Base-by-base conservation (phyloP, 495 filamentous ascomycete species). In the Tricharina praecox region DNA sequence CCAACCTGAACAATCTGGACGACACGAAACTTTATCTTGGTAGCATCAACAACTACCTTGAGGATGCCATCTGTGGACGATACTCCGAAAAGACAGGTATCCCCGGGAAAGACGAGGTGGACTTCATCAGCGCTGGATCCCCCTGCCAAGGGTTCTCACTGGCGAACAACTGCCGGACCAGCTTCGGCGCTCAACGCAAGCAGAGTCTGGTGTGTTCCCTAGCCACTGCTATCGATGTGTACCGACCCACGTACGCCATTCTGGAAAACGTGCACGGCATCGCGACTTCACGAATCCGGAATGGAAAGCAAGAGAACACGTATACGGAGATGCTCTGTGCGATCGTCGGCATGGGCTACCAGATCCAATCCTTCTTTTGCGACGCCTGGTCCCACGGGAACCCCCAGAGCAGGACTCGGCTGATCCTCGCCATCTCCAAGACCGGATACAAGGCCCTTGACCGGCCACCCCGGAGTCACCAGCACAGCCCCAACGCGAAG, bases 111-210 rank as follows among this genome's bases (percentile, higher is more conserved):
- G 77, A 77, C 3, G 69, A 76, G 13, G 71, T 86, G 11, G 72
- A 80, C 1, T 72, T 80, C 32, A 74, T 85, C n/a, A 67, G 71
- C 30, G 82, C 75, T 10, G 82, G 82, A 0, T 78, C 70, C 48
- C 82, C 82, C 0, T 87, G 82, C 52, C 80, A 75, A 30, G 82
- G 78, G 0, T 86, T 81, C 58, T 81, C 79, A 1, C 41, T 52
- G 0, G 57, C 77, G 0, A 82, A 84, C n/a, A 23, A 32, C 0
- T 58, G 71, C 47, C 74, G 66, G 50, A 49, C 66, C 49, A 53
- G 67, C 63, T 49, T 59, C 21, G 38, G 69, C 63, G 62, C 65
- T 0, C 53, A 77, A 19, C 68, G 70, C 39, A 82, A 87, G 58
- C 75, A 74, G 19, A 83, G 79, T 0, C 66, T 84, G 34, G 69